Evolutionary conservation across 1,139 yeast species (phyloP).

Genomic region (Hyphopichia buzzinii): DNA sequence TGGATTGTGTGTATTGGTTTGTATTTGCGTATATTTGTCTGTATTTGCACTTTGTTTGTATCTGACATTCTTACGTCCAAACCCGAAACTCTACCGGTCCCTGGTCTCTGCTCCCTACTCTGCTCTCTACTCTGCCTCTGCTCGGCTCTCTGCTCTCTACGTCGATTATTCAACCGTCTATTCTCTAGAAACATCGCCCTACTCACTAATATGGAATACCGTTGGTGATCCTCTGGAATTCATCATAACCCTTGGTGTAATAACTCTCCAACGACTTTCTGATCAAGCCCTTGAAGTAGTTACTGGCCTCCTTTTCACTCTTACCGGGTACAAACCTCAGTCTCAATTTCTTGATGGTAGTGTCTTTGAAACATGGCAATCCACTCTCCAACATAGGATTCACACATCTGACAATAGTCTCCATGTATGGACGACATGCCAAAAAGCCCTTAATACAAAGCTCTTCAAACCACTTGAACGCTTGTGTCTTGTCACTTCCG

Average conservation of each 20-base stretch:
- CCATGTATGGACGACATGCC: constrained; percentile 87
- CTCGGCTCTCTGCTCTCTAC: too few relatives aligned
- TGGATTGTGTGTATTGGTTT: too few relatives aligned
- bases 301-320: constrained; percentile 82
- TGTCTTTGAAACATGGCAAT: constrained; percentile 88
- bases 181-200: too few relatives aligned
- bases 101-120: too few relatives aligned
- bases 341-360: constrained; percentile 75
- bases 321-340: constrained; percentile 79
- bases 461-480: constrained; percentile 93
- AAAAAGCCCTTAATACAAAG: constrained; percentile 90
- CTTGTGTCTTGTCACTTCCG: constrained; percentile 79
- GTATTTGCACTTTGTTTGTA: too few relatives aligned
- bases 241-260: constrained; percentile 94
- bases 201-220: constrained; percentile 90
- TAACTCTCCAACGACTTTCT: constrained; percentile 81
- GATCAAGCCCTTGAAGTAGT: constrained; percentile 71
- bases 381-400: constrained; percentile 95
- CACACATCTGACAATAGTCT: constrained; percentile 80
- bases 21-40: too few relatives aligned
- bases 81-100: too few relatives aligned
- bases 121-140: too few relatives aligned
- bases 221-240: constrained; percentile 92
- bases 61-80: too few relatives aligned
- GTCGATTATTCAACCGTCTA: too few relatives aligned